Base-by-base conservation (phyloP, 1,284 basidiomycete species). In the Trichosporon faecale region DNA sequence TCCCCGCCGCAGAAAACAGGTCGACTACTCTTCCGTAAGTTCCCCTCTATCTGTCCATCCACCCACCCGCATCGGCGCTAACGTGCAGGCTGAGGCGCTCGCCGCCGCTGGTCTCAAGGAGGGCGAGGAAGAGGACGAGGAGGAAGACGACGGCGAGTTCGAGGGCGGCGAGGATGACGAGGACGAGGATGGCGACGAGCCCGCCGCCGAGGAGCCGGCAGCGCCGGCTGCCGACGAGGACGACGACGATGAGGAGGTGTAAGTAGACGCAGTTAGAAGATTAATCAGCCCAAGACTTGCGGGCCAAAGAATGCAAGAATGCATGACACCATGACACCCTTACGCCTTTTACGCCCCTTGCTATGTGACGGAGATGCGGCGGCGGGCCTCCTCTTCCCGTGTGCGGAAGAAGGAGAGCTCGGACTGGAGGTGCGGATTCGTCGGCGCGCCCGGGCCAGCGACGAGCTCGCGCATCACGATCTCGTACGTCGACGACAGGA, bases 401-500 rank as follows among this genome's bases (percentile, higher is more conserved):
- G 89, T 87, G 31, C 87, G 80, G 84, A 88, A 89, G 76, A 87
- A 89, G 2, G 86, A 85, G 8, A 88, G 83, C 77, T 90, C 89
- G 66, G 83, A 83, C 76, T 89, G 88, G 1, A 87, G 84, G 68
- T 86, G 86, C 0, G 87, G 85, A 76, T 90, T 88, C 37, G 85
- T 86, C 6, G 86, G 86, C 40, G 84, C 83, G 2, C 82, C 81
- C 5, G 85, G 84, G 12, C 83, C 83, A n/a, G 81, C 81, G 69
- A 89, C 92, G 55, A 96, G 83, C 44, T 89, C 89, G 77, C 91
- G 90, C 64, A 96, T 85, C 16, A 97, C 84, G 9, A 87, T 84
- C 70, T 93, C 92, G 78, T 91, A 97, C 52, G 91, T 86, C 3
- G 87, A 87, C 3, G 89, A 90, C 70, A 91, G 87, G 70, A 90